Percentiles rank a stretch among this genome's conserved stretches.
phyloP scores from a whole-genome alignment of 345 rosid genomes.

The Boechera retrofracta region DNA sequence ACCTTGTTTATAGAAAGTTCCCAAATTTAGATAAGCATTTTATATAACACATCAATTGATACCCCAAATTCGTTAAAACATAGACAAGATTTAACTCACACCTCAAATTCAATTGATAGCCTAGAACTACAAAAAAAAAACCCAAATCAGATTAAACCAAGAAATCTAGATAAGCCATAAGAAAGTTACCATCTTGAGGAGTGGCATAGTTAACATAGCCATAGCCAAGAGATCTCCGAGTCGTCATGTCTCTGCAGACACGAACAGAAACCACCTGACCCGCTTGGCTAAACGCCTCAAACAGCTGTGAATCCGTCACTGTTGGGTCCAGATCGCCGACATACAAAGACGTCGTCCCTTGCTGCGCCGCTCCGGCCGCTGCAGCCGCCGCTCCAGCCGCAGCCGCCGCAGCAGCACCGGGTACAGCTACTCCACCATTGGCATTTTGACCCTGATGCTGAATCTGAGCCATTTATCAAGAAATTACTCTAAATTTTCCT shows the following conservation, averaged over 20 bases:
- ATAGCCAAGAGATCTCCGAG: slow-evolving; percentile 83
- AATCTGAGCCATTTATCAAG: slow-evolving; percentile 71
- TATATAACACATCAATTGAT: background rate
- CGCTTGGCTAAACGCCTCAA: slow-evolving; percentile 71
- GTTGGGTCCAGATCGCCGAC: slow-evolving; percentile 82
- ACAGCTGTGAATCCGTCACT: slow-evolving; percentile 80
- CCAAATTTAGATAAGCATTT: slow-evolving; percentile 10
- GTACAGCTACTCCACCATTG: slow-evolving; percentile 47
- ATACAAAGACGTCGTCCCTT: slow-evolving; percentile 74
- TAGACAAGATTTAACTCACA: background rate
- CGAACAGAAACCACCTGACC: slow-evolving; percentile 85
- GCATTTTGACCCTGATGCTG: slow-evolving; percentile 66
- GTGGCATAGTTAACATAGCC: slow-evolving; percentile 81
- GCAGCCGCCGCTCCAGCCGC: slow-evolving; percentile 22
- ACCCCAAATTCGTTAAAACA: background rate
- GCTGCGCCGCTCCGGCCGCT: slow-evolving; percentile 54
- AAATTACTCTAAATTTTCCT: background rate
- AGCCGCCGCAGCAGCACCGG: slow-evolving; percentile 48
- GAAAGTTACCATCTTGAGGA: slow-evolving; percentile 73
- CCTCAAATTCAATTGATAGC: background rate
- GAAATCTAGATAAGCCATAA: background rate
- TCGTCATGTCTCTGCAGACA: slow-evolving; percentile 80
- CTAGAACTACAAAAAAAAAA: background rate
- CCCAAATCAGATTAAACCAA: background rate
- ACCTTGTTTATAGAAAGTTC: background rate